phyloP scores from a whole-genome alignment of 805 yeast species.

The Kuraishia capsulata region DNA sequence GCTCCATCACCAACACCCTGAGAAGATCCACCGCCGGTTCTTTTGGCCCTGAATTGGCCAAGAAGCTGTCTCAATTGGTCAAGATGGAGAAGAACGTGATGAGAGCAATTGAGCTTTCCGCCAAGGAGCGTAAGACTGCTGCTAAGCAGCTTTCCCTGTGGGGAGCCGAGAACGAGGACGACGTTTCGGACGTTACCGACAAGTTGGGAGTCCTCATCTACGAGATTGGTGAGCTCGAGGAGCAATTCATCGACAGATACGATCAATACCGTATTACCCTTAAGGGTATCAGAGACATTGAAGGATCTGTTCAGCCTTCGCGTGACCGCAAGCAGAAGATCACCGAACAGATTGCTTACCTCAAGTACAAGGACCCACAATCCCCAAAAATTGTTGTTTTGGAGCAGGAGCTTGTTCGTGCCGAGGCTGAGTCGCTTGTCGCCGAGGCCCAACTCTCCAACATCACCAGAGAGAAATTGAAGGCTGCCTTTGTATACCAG shows the following conservation, averaged over 20 bases:
- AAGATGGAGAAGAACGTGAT: constrained; percentile 95
- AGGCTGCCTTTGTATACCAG: constrained; percentile 95
- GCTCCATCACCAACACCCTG: constrained; percentile 57
- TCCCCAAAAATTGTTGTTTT: constrained; percentile 91
- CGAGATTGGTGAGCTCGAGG: constrained; percentile 97
- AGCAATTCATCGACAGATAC: constrained; percentile 95
- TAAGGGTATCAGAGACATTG: constrained; percentile 92
- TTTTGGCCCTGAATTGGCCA: constrained; percentile 89
- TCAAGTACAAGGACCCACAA: constrained; percentile 97
- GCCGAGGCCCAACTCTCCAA: constrained; percentile 98
- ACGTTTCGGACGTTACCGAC: constrained; percentile 93
- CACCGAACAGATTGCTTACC: constrained; percentile 94
- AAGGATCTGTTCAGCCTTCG: constrained; percentile 95
- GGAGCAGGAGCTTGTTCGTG: constrained; percentile 98
- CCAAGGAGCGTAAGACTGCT: constrained; percentile 90
- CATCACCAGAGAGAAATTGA: constrained; percentile 95
- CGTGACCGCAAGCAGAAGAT: constrained; percentile 97
- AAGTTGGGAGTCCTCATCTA: constrained; percentile 91
- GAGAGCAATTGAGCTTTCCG: constrained; percentile 88
- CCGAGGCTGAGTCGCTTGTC: constrained; percentile 97
- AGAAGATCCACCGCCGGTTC: constrained; percentile 85
- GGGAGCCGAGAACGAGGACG: constrained; percentile 98
- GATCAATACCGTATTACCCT: constrained; percentile 96
- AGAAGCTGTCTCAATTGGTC: constrained; percentile 84
- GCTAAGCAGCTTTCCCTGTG: constrained; percentile 95